phyloP scores from a whole-genome alignment of 148 eudicot species.

The Camellia lanceoleosa region DNA sequence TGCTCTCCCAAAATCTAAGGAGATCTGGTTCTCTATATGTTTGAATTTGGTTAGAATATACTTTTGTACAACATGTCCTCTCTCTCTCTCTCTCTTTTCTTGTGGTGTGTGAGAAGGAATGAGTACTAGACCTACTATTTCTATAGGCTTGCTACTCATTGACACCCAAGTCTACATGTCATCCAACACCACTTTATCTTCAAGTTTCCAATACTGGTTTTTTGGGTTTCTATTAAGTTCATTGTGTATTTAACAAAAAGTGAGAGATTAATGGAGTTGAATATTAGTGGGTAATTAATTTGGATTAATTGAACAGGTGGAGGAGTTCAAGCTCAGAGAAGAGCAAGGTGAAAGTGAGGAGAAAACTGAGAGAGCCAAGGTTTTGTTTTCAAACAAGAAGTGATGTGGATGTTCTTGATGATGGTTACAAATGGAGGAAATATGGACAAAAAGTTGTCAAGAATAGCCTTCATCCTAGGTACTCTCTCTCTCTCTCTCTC shows the following conservation, averaged over 20 bases:
- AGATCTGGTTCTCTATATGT: slow-evolving; percentile 6
- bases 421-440: slow-evolving; percentile 90
- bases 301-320: slow-evolving; percentile 35
- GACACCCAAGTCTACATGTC: not conserved
- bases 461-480: slow-evolving; percentile 82
- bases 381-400: slow-evolving; percentile 88
- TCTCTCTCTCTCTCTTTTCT: not conserved
- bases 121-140: not conserved
- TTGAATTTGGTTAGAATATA: not conserved
- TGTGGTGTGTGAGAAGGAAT: not conserved
- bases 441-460: slow-evolving; percentile 89
- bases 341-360: slow-evolving; percentile 56
- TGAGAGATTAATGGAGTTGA: not conserved
- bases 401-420: slow-evolving; percentile 84
- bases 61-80: not conserved
- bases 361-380: slow-evolving; percentile 85
- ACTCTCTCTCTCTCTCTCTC: not conserved
- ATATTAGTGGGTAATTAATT: not conserved
- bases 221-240: not conserved
- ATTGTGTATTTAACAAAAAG: not conserved
- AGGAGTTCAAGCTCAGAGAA: slow-evolving; percentile 39
- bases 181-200: not conserved
- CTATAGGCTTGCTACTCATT: not conserved
- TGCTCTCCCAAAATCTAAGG: slow-evolving; percentile 7
- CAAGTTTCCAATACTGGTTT: not conserved